A percentile compares a stretch with the other conserved stretches of the same genome.
Evolutionary conservation across 208 protist species (phyloP).

Genomic region (Crithidia thermophila): DNA sequence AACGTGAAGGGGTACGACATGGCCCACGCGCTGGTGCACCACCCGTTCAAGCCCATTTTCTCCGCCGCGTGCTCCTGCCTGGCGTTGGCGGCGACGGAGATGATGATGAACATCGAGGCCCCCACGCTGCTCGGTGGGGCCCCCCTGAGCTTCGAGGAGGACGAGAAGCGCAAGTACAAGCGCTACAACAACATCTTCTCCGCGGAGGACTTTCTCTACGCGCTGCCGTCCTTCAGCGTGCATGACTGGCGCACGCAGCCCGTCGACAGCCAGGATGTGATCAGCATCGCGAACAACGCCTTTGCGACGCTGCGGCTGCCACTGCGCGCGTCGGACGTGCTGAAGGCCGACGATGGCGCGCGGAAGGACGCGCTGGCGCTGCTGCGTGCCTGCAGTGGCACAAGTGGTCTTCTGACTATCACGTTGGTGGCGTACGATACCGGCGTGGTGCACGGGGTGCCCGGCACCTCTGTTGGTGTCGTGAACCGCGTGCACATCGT

Average conservation of each 20-base stretch:
- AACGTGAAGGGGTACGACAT: constrained; percentile 87
- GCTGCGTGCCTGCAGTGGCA: constrained; percentile 58
- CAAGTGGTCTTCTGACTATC: constrained; percentile 66
- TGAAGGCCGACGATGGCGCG: constrained; percentile 18
- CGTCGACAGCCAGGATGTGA: constrained; percentile 44
- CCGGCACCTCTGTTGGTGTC: constrained; percentile 69
- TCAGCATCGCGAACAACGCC: constrained; percentile 58
- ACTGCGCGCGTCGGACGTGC: constrained; percentile 56
- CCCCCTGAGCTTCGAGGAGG: constrained; percentile 44
- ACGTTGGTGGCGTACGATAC: constrained; percentile 84
- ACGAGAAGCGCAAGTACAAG: constrained; percentile 59
- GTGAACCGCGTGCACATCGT: constrained; percentile 66
- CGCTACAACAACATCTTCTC: constrained; percentile 88
- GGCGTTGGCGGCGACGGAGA: constrained; percentile 88
- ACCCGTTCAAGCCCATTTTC: constrained; percentile 90
- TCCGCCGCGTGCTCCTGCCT: constrained; percentile 75
- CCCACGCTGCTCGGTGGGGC: constrained; percentile 50
- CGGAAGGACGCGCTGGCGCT: constrained; percentile 32
- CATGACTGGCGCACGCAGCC: constrained; percentile 49
- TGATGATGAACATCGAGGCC: constrained; percentile 65
- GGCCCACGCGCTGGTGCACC: constrained; percentile 79
- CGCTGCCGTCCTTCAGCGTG: constrained; percentile 71
- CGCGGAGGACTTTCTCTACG: constrained; percentile 86
- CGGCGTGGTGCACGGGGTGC: constrained; percentile 69
- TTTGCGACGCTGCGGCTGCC: constrained; percentile 71